phyloP scores from a whole-genome alignment of 345 rosid genomes.

The Lepidium didymum region DNA sequence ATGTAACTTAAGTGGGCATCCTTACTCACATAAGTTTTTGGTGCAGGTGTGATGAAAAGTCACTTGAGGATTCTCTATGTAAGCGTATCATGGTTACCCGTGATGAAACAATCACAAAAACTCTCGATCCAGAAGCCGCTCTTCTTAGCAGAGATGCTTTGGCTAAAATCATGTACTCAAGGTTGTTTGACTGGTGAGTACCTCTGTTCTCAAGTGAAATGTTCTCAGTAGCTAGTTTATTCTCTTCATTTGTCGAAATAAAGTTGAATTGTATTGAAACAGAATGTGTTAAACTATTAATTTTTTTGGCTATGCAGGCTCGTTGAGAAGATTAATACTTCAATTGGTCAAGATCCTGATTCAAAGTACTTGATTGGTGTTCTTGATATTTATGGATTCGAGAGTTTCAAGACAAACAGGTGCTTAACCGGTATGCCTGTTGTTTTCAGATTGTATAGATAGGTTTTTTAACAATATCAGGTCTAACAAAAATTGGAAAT shows the following conservation, averaged over 20 bases:
- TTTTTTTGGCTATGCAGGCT: slow-evolving; percentile 47
- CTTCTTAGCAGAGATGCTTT: slow-evolving; percentile 85
- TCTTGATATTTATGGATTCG: slow-evolving; percentile 98
- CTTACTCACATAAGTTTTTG: slow-evolving; percentile 14
- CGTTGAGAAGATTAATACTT: slow-evolving; percentile 82
- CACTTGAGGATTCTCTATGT: slow-evolving; percentile 95
- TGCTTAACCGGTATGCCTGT: slow-evolving; percentile 77
- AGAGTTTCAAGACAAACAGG: slow-evolving; percentile 99
- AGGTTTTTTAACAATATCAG: slow-evolving; percentile 21
- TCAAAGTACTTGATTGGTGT: slow-evolving; percentile 91
- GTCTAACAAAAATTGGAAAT: not conserved
- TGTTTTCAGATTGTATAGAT: slow-evolving; percentile 32
- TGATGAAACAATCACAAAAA: slow-evolving; percentile 94
- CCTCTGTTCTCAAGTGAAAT: slow-evolving; percentile 8
- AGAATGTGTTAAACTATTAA: not conserved
- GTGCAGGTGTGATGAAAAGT: slow-evolving; percentile 79
- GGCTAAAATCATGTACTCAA: slow-evolving; percentile 90
- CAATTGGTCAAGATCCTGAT: slow-evolving; percentile 94
- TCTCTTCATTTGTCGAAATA: not conserved
- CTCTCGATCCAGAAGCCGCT: slow-evolving; percentile 91
- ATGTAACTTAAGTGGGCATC: slow-evolving; percentile 15
- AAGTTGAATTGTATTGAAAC: not conserved
- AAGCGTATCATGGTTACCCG: slow-evolving; percentile 96
- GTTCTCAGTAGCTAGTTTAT: slow-evolving; percentile 11
- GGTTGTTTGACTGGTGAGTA: slow-evolving; percentile 94